phyloP scores from a whole-genome alignment of 345 rosid species.

The Tarenaya hassleriana region DNA sequence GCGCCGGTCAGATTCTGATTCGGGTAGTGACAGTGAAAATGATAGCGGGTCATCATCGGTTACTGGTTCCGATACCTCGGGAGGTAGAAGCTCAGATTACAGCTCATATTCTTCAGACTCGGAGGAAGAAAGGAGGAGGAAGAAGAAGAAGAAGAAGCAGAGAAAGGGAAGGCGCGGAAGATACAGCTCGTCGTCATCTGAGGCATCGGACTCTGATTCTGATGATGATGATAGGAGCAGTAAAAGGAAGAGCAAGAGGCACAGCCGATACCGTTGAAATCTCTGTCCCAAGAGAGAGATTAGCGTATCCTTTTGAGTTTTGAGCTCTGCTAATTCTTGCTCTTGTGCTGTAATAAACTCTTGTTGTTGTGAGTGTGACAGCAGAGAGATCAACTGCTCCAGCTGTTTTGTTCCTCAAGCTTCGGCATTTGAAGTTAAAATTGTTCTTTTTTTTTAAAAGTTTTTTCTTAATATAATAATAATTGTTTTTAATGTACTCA shows the following conservation, averaged over 20 bases:
- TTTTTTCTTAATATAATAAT: too few species aligned
- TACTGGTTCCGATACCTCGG: constrained; percentile 56
- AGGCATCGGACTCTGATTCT: constrained; percentile 64
- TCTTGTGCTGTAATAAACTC: too few species aligned
- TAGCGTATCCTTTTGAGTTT: too few species aligned
- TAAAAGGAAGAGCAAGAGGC: constrained; percentile 57
- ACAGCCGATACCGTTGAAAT: constrained; percentile 39
- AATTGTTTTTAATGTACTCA: too few species aligned
- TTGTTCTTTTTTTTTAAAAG: too few species aligned
- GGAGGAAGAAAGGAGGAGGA: constrained; percentile 65
- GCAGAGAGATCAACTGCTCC: too few species aligned
- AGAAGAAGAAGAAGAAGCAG: constrained; percentile 57
- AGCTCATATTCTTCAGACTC: constrained; percentile 73
- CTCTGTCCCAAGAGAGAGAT: too few species aligned
- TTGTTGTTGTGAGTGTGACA: too few species aligned
- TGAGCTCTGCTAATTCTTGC: too few species aligned
- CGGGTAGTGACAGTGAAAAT: constrained; percentile 70
- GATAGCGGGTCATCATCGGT: constrained; percentile 59
- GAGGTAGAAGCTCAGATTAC: constrained; percentile 53
- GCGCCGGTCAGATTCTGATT: constrained; percentile 53
- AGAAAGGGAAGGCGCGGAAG: constrained; percentile 44
- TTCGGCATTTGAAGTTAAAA: too few species aligned
- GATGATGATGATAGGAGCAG: constrained; percentile 60
- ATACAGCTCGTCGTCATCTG: constrained; percentile 73
- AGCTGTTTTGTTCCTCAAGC: too few species aligned